These are phyloP conservation scores for Botrytis elliptica DNA, from an alignment of 2,329 filamentous ascomycete species.

Conservation along the genomic window DNA sequence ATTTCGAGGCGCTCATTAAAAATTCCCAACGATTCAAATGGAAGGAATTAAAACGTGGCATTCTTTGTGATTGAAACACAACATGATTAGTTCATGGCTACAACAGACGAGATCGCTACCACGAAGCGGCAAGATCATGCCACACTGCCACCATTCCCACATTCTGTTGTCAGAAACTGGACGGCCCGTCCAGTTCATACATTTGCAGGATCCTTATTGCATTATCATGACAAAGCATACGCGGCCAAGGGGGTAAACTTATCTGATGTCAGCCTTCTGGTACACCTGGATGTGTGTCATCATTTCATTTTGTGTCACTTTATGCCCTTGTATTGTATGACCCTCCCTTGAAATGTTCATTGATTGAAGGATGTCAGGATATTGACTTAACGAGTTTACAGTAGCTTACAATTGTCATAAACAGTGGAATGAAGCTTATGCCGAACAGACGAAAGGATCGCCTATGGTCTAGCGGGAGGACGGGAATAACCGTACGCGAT, in stretches of 20 bases:
- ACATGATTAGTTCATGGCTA: conserved; percentile 15
- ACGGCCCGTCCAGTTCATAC: conserved; percentile 20
- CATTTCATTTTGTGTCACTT: not conserved
- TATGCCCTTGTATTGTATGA: not conserved
- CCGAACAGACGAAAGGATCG: conserved; percentile 5
- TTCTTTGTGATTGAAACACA: conserved; percentile 14
- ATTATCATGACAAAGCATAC: conserved; percentile 13
- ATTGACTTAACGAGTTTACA: not conserved
- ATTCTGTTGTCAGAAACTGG: conserved; percentile 21
- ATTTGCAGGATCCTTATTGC: conserved; percentile 17
- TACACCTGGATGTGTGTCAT: not conserved
- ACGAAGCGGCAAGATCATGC: conserved; percentile 20
- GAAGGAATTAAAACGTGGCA: conserved; percentile 22
- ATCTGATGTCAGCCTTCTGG: conserved; percentile 16
- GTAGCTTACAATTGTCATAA: not conserved
- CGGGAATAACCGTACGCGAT: conserved; percentile 26
- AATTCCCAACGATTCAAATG: not conserved
- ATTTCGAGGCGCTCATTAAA: not conserved
- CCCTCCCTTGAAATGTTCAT: not conserved
- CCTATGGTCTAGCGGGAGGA: conserved; percentile 17
- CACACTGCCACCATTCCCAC: conserved; percentile 20
- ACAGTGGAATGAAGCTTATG: conserved; percentile 16
- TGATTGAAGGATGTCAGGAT: not conserved
- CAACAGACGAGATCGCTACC: conserved; percentile 20
- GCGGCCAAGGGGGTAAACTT: conserved; percentile 3